A percentile compares a stretch with the other conserved stretches of the same genome.
Conservation (phyloP, 305 asterid species). For the Fraxinus platypoda region DNA sequence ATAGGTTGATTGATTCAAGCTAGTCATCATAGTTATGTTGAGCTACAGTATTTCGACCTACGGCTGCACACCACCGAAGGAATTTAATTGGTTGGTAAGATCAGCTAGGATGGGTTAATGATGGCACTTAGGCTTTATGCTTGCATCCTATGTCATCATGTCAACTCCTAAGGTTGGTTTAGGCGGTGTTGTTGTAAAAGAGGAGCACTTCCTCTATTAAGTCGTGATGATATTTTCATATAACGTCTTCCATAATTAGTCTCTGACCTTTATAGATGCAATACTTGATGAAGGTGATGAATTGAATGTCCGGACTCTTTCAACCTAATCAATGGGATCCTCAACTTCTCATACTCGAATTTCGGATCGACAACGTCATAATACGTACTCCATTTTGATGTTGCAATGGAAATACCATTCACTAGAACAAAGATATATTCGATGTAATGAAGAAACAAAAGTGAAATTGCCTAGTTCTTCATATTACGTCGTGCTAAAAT, state of each 20-base stretch:
- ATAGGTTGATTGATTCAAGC: not conserved
- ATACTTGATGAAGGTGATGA: not conserved
- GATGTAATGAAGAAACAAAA: not conserved
- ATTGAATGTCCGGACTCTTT: not conserved
- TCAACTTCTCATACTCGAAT: not conserved
- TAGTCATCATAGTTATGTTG: not conserved
- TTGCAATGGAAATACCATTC: slow-evolving; percentile 3
- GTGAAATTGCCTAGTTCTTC: not conserved
- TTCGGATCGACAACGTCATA: not conserved
- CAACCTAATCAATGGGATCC: not conserved
- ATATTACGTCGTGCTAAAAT: not conserved
- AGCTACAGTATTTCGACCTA: not conserved
- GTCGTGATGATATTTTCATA: not conserved
- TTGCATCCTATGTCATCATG: not conserved
- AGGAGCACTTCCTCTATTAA: not conserved
- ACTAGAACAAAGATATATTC: not conserved
- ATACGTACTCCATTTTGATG: not conserved
- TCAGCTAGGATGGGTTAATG: not conserved
- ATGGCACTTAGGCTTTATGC: not conserved
- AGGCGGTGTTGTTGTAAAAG: not conserved
- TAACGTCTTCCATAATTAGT: not conserved
- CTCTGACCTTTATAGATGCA: not conserved
- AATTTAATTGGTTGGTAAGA: not conserved
- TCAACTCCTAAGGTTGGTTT: not conserved
- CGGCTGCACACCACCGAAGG: not conserved